Evolutionary conservation across 163 green algal species (phyloP).

Genomic region (Volvox carteri): DNA sequence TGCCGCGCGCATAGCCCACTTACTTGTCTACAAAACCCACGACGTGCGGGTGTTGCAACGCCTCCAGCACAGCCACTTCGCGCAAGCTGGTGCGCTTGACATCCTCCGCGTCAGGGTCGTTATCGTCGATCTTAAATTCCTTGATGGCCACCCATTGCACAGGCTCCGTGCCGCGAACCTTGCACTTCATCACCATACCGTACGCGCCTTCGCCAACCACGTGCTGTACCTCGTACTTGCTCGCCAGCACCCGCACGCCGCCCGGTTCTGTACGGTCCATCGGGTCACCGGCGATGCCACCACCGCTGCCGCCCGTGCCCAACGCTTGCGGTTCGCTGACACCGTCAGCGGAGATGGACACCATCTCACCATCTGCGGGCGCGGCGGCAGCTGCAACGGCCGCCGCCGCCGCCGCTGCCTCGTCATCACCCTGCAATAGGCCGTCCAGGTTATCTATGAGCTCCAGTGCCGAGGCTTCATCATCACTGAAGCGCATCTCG

Average conservation of each 20-base stretch:
- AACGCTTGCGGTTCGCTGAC: constrained; percentile 35
- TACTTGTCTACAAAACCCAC: constrained; percentile 72
- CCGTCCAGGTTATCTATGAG: constrained; percentile 49
- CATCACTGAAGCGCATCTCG: constrained; percentile 47
- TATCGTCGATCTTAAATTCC: constrained; percentile 81
- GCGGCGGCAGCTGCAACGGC: constrained; percentile 32
- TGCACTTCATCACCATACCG: constrained; percentile 81
- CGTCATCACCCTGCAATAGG: constrained; percentile 39
- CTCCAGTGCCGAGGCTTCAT: constrained; percentile 40
- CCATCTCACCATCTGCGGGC: constrained; percentile 51
- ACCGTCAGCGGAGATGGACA: constrained; percentile 56
- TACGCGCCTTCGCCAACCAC: constrained; percentile 83
- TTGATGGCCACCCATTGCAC: constrained; percentile 76
- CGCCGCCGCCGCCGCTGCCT: constrained; percentile 26
- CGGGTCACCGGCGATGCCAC: background rate
- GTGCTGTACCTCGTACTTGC: constrained; percentile 68
- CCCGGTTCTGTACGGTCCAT: constrained; percentile 44
- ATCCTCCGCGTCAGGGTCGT: constrained; percentile 80
- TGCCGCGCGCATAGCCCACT: too few species aligned
- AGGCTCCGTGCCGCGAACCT: constrained; percentile 45
- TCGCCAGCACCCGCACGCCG: constrained; percentile 61
- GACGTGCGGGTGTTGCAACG: constrained; percentile 73
- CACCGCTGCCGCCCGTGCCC: background rate
- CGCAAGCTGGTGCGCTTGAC: constrained; percentile 73
- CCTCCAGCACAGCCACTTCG: constrained; percentile 70